A percentile compares a stretch with the other conserved stretches of the same genome.
phyloP scores from a whole-genome alignment of 345 rosid species.

The Aquilaria yunnanensis region DNA sequence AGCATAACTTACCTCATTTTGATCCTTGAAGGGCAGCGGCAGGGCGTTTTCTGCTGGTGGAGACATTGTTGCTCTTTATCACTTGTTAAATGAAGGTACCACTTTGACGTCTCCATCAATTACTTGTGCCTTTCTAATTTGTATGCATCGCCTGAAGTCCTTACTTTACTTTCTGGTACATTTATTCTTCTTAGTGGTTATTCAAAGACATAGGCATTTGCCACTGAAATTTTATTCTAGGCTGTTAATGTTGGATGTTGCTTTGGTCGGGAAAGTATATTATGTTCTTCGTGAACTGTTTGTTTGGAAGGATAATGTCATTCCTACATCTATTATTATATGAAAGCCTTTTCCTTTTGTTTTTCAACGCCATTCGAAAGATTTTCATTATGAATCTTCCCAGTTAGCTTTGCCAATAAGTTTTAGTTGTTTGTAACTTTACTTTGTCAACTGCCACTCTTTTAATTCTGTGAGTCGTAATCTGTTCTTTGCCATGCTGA shows the following conservation, averaged over 20 bases:
- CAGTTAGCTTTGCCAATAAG: too few relatives aligned
- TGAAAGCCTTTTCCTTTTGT: too few relatives aligned
- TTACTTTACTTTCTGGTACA: background rate
- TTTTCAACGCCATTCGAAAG: too few relatives aligned
- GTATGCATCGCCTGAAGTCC: background rate
- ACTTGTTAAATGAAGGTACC: conserved; percentile 58
- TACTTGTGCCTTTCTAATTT: background rate
- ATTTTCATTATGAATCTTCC: too few relatives aligned
- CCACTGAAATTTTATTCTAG: too few relatives aligned
- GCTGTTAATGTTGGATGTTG: too few relatives aligned
- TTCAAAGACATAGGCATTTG: background rate
- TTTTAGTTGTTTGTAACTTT: too few relatives aligned
- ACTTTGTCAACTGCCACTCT: too few relatives aligned
- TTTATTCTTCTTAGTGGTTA: background rate
- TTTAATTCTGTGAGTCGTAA: too few relatives aligned
- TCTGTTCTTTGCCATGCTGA: too few relatives aligned
- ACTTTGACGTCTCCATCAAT: background rate
- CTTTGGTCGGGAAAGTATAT: too few relatives aligned
- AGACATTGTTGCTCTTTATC: conserved; percentile 64
- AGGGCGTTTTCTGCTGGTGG: conserved; percentile 98
- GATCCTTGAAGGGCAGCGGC: conserved; percentile 73
- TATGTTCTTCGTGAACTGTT: background rate
- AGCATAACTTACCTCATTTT: conserved; percentile 14
- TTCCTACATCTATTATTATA: background rate
- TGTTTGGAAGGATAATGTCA: background rate